These are phyloP conservation scores for Patellifolia procumbens DNA, from an alignment of 179 eudicot species.

Conservation along the genomic window DNA sequence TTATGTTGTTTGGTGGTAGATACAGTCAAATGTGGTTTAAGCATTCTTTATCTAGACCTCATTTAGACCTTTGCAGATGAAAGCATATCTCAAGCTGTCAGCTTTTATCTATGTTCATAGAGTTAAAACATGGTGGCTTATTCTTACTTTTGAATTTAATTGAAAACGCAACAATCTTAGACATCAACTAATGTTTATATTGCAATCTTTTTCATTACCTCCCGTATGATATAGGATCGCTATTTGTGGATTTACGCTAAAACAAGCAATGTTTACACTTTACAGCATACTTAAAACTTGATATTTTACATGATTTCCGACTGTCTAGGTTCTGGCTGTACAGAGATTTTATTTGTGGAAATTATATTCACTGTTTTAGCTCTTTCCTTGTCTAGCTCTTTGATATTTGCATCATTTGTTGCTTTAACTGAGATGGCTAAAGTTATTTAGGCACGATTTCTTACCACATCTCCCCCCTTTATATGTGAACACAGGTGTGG, in stretches of 20 bases:
- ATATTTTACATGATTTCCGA: neutral
- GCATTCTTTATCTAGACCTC: slow-evolving; percentile 1
- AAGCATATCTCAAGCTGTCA: neutral
- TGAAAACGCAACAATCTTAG: neutral
- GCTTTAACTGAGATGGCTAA: neutral
- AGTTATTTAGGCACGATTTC: neutral
- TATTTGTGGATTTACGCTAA: neutral
- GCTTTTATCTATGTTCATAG: neutral
- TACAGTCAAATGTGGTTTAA: neutral
- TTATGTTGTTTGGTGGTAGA: neutral
- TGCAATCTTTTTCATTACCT: neutral
- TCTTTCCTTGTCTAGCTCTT: neutral
- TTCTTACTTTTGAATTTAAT: neutral
- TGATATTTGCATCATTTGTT: neutral
- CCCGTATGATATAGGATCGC: neutral
- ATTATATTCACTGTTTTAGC: neutral
- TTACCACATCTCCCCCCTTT: neutral
- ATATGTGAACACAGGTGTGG: slow-evolving; percentile 31
- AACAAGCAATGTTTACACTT: too few species aligned
- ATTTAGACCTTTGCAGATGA: neutral
- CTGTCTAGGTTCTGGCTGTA: neutral
- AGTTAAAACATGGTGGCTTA: neutral
- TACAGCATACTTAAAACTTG: neutral
- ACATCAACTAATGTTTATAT: neutral
- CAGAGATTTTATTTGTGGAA: neutral